Base-by-base conservation (phyloP, 139 green algal species). In the Helicosporidium sp. region DNA sequence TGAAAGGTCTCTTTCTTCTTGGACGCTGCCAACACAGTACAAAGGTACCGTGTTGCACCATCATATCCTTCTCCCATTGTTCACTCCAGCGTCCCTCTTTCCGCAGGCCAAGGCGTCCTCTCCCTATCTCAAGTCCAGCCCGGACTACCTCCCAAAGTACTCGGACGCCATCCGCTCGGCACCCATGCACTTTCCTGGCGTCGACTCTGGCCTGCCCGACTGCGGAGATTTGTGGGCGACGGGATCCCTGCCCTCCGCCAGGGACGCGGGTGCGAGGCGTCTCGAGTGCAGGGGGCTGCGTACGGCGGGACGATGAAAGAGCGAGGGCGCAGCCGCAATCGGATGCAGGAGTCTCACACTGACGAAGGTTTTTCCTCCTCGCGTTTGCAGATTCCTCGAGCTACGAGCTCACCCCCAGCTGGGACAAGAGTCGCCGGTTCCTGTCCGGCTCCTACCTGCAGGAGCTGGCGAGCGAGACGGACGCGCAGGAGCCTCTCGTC, bases 361-460 rank as follows among this genome's bases (percentile, higher is more conserved):
- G n/a, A n/a, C n/a, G n/a, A n/a, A n/a, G n/a, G n/a, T n/a, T n/a
- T n/a, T n/a, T n/a, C n/a, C n/a, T n/a, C n/a, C n/a, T n/a, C n/a
- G n/a, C n/a, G n/a, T n/a, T n/a, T n/a, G n/a, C n/a, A n/a, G n/a
- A n/a, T 13, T 37, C 31, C 31, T 37, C 31, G 10, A 13, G 31
- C 31, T 37, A 10, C 31, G 31, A 1, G 10, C 31, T 13, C 31
- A 37, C 31, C 31, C n/a, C n/a, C 4, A 27, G 13, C 47, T 68
- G 60, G 60, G 34, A 57, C 46, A 22, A 8, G 2, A 3, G n/a
- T 0, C 52, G 54, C 1, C 49, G 55, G 20, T 65, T 46, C 48
- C 48, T 65, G 26, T 57, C 54, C 6, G 54, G 60, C 1, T 16
- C 36, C 20, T 52, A 59, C 55, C 22, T 65, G 5, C 26, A 26